These are phyloP conservation scores for Malus sieversii DNA, from an alignment of 306 rosid genomes.

Conservation along the genomic window DNA sequence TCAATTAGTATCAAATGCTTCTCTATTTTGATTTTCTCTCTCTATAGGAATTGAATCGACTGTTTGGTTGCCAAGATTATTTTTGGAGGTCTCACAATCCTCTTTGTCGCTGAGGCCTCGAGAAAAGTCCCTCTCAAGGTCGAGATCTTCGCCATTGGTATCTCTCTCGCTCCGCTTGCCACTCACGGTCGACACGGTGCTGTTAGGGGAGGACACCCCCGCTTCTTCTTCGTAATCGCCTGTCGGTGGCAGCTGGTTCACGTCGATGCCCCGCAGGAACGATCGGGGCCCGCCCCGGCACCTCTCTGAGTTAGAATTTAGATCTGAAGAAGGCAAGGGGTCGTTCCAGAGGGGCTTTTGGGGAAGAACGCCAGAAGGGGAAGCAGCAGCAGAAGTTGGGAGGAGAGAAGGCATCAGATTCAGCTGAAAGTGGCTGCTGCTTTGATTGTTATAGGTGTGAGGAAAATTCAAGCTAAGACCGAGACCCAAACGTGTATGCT, in stretches of 20 bases:
- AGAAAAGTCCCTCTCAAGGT: slow-evolving; percentile 54
- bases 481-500: slow-evolving; percentile 36
- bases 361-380: slow-evolving; percentile 19
- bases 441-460: slow-evolving; percentile 19
- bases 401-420: slow-evolving; percentile 41
- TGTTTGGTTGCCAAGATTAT: slow-evolving; percentile 14
- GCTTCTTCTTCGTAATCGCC: slow-evolving; percentile 63
- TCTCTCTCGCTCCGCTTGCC: slow-evolving; percentile 87
- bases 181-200: slow-evolving; percentile 85
- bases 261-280: slow-evolving; percentile 75
- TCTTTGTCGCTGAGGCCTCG: slow-evolving; percentile 87
- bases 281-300: slow-evolving; percentile 39
- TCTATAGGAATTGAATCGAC: neutral
- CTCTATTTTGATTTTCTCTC: neutral
- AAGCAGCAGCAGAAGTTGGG: slow-evolving; percentile 15
- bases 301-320: slow-evolving; percentile 35
- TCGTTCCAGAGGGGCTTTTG: slow-evolving; percentile 48
- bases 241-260: slow-evolving; percentile 59
- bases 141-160: slow-evolving; percentile 53
- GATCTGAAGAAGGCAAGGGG: slow-evolving; percentile 45
- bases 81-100: slow-evolving; percentile 57
- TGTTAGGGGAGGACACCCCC: slow-evolving; percentile 79
- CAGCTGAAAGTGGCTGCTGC: slow-evolving; percentile 14
- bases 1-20: too few species aligned
- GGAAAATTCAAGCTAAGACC: slow-evolving; percentile 65